Evolutionary conservation across 441 rosid species (phyloP).

Genomic region (Viola pubescens): DNA sequence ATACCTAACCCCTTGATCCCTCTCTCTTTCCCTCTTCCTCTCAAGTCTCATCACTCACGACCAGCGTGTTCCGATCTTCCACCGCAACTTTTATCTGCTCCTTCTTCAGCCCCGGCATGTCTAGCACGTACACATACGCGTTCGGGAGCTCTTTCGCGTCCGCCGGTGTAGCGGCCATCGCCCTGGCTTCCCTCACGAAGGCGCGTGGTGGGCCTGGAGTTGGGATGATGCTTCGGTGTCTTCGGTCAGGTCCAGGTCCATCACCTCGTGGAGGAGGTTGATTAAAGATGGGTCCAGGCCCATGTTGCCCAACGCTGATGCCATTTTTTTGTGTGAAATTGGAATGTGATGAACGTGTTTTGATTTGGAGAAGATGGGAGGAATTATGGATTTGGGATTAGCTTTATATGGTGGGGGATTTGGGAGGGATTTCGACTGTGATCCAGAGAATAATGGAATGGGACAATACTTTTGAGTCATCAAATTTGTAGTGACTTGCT

Average conservation of each 20-base stretch:
- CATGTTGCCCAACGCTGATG: conserved; percentile 30
- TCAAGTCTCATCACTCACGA: conserved; percentile 39
- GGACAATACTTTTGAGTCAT: too few species aligned
- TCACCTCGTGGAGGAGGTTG: conserved; percentile 29
- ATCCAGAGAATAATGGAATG: too few species aligned
- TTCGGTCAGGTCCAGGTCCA: conserved; percentile 30
- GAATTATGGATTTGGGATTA: too few species aligned
- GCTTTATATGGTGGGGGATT: too few species aligned
- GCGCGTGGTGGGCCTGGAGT: conserved; percentile 18
- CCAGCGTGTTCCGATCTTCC: conserved; percentile 46
- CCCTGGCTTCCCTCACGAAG: conserved; percentile 47
- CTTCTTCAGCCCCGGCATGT: conserved; percentile 54
- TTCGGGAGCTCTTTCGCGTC: conserved; percentile 42
- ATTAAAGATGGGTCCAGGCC: conserved; percentile 24
- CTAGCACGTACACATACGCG: conserved; percentile 44
- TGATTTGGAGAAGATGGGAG: not conserved
- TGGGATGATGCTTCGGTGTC: conserved; percentile 22
- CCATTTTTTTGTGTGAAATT: not conserved
- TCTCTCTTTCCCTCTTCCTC: conserved; percentile 51
- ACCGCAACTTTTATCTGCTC: conserved; percentile 49
- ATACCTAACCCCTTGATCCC: conserved; percentile 39
- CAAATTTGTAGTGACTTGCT: too few species aligned
- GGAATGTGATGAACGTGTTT: not conserved
- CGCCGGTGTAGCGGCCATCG: conserved; percentile 65
- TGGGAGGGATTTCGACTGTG: too few species aligned